A percentile compares a stretch with the other conserved stretches of the same genome.
Evolutionary conservation across 176 grass and related monocot genomes (phyloP).

Genomic region (Poa annua): DNA sequence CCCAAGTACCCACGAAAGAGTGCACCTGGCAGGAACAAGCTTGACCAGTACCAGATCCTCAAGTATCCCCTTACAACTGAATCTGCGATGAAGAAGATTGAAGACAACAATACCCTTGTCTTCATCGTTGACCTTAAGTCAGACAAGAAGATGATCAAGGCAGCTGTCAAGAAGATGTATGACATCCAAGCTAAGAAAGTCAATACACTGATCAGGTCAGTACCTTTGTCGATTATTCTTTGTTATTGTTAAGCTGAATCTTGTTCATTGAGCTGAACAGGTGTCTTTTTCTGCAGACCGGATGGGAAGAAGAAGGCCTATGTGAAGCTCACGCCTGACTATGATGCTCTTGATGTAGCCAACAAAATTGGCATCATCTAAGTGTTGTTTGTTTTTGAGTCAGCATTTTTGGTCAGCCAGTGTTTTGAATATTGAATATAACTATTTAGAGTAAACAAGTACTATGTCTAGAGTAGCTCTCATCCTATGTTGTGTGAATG

Average conservation of each 20-base stretch:
- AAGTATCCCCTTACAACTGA: slow-evolving; percentile 5
- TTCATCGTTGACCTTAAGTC: background rate
- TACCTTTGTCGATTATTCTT: background rate
- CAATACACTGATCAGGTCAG: slow-evolving; percentile 63
- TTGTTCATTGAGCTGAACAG: background rate
- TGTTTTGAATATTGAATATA: slow-evolving; percentile 12
- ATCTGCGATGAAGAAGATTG: background rate
- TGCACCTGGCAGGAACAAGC: background rate
- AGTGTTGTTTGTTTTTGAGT: background rate
- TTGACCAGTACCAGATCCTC: slow-evolving; percentile 11
- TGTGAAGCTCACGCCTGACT: slow-evolving; percentile 41
- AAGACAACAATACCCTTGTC: slow-evolving; percentile 3
- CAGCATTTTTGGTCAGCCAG: background rate
- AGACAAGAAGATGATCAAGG: slow-evolving; percentile 4
- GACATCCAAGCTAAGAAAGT: slow-evolving; percentile 63
- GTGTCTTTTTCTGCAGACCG: slow-evolving; percentile 40
- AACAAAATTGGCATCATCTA: slow-evolving; percentile 32
- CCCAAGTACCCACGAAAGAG: background rate
- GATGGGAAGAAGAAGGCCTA: slow-evolving; percentile 72
- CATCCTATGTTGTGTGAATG: background rate
- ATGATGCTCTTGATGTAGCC: slow-evolving; percentile 21
- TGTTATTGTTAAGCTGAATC: background rate
- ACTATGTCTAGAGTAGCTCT: background rate
- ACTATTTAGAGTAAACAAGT: background rate
- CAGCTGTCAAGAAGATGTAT: slow-evolving; percentile 61